phyloP scores from a whole-genome alignment of 2,329 filamentous ascomycete genomes.

The Pleoardoris graminearum region DNA sequence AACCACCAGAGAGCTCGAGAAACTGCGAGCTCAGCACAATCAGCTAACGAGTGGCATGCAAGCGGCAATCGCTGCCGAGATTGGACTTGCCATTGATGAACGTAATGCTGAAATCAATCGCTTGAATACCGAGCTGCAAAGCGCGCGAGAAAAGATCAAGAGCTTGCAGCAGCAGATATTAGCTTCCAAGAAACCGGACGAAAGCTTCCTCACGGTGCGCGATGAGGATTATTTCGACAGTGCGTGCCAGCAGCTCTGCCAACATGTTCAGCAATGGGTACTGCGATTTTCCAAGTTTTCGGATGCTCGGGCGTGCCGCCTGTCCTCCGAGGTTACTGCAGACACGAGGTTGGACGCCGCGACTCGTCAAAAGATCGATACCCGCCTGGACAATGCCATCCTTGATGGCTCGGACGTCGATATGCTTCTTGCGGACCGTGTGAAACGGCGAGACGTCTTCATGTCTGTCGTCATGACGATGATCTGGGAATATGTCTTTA shows the following conservation, averaged over 20 bases:
- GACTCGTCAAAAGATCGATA: slow-evolving; percentile 77
- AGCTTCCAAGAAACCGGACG: slow-evolving; percentile 58
- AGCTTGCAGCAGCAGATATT: slow-evolving; percentile 63
- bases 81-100: slow-evolving; percentile 68
- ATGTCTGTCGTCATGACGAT: slow-evolving; percentile 99
- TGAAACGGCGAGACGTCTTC: slow-evolving; percentile 88
- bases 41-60: slow-evolving; percentile 66
- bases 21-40: slow-evolving; percentile 65
- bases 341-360: slow-evolving; percentile 38
- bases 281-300: slow-evolving; percentile 97
- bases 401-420: slow-evolving; percentile 95
- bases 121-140: slow-evolving; percentile 76
- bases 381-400: slow-evolving; percentile 90
- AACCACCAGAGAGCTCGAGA: slow-evolving; percentile 69
- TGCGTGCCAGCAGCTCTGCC: slow-evolving; percentile 91
- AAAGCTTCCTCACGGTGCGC: slow-evolving; percentile 76
- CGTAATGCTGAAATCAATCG: slow-evolving; percentile 83
- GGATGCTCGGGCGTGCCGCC: slow-evolving; percentile 82
- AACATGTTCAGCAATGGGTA: slow-evolving; percentile 97
- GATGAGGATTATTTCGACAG: slow-evolving; percentile 96
- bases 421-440: slow-evolving; percentile 81
- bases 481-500: slow-evolving; percentile 99
- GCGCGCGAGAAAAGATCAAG: slow-evolving; percentile 65
- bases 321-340: slow-evolving; percentile 82
- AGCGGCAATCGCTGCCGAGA: slow-evolving; percentile 62